Evolutionary conservation across 2,329 filamentous ascomycete species (phyloP), one percentile per base, ranked within the genome.

Genomic region (Bipolaris bicolor): DNA sequence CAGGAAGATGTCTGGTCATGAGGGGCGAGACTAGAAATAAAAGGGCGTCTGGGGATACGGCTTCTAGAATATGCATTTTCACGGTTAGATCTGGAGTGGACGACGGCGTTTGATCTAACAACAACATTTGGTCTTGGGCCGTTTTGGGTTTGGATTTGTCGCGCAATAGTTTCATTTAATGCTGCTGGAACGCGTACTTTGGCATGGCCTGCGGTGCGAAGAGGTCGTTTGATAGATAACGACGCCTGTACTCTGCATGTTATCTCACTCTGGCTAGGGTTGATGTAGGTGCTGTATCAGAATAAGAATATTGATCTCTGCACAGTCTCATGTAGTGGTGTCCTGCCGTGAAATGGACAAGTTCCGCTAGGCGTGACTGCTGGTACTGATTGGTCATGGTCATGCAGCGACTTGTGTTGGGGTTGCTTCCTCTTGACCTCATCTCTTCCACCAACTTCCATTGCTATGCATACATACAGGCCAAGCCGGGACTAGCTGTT

Each of bases 1-100:
- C 96, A 99, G 84, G 95, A 89, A 74, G 86, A 88, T 74, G 86
- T 88, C 7, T 88, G 86, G 86, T 88, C 85, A 75, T 88, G 68
- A 72, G 58, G 33, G 11, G 29, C 6, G 11, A 41, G 31, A 39
- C 24, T 26, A 39, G 4, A 11, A 43, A 18, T 22, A 31, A 41
- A 4, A 24, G 39, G 29, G 36, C 43, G 40, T 52, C 45, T 46
- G 20, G 57, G 55, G 41, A 37, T 16, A 40, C 10, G 45, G 24
- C 16, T 39, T 60, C 36, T 63, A 49, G 45, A 67, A 33, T 13
- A 53, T 57, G 67, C 70, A 74, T 75, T 72, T 65, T 61, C 55
- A 56, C 20, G 54, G 49, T 49, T 73, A 70, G 71, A 69, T 39
- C 55, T 58, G 60, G 65, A 66, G 63, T 55, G 67, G 55, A 39